These are phyloP conservation scores for Macrocybe gigantea DNA, from an alignment of 768 basidiomycete species.

Conservation along the genomic window DNA sequence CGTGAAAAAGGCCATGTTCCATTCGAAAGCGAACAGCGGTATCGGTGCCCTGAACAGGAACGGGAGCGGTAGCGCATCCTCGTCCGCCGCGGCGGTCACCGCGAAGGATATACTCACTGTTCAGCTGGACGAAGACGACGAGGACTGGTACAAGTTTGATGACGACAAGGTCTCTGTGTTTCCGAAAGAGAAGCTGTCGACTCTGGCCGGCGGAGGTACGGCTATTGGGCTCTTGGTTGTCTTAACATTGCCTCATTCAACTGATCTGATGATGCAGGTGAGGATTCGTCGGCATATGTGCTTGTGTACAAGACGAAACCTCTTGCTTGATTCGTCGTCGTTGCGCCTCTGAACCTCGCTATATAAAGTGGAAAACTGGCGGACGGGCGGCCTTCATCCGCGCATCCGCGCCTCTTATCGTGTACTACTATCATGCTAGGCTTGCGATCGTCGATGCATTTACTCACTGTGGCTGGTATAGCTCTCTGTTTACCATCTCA, in stretches of 20 bases:
- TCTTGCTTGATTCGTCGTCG: conserved; percentile 9
- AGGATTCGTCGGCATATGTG: conserved; percentile 88
- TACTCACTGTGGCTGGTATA: no score
- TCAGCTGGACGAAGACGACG: conserved; percentile 52
- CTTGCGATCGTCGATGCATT: no score
- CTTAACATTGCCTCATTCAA: not conserved
- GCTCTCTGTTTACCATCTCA: no score
- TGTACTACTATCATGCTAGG: no score
- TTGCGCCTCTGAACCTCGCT: no score
- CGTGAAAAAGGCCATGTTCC: conserved; percentile 73
- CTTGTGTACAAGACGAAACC: conserved; percentile 73
- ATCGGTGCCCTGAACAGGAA: conserved; percentile 11
- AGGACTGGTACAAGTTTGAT: conserved; percentile 95
- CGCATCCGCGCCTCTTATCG: no score
- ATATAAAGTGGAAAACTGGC: no score
- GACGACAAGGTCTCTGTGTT: conserved; percentile 92
- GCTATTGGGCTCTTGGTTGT: not conserved
- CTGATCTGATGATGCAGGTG: conserved; percentile 41
- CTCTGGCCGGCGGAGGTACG: conserved; percentile 81
- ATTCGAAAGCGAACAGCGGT: conserved; percentile 26
- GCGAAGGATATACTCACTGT: conserved; percentile 12
- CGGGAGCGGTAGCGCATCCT: conserved; percentile 9
- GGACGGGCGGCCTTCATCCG: no score
- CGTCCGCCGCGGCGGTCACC: conserved; percentile 14
- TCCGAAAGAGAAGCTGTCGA: conserved; percentile 74